Conservation (phyloP, 2,329 filamentous ascomycete species). For the Dothidotthia symphoricarpi region DNA sequence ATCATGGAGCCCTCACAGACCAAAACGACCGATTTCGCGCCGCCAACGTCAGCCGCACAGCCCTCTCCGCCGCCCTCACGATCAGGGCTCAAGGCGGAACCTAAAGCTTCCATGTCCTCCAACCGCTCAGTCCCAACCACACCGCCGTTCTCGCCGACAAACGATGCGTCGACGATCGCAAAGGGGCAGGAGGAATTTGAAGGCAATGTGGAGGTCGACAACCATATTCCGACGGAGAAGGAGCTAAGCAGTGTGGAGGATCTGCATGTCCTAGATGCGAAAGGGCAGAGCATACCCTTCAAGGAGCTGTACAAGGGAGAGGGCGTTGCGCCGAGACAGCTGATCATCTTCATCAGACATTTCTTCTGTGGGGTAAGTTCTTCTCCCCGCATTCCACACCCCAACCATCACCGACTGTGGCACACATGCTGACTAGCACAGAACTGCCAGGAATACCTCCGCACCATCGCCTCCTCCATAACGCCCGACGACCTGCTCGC, state of each 20-base stretch:
- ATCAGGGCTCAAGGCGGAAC: conserved; percentile 13
- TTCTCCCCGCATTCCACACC: background rate
- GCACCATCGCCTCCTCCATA: conserved; percentile 59
- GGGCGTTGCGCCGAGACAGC: conserved; percentile 49
- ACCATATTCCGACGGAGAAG: conserved; percentile 35
- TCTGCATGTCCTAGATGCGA: conserved; percentile 37
- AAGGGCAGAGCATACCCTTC: conserved; percentile 39
- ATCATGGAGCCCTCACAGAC: conserved; percentile 19
- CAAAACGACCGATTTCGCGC: conserved; percentile 11
- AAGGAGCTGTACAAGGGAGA: conserved; percentile 38
- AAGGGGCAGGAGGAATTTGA: conserved; percentile 36
- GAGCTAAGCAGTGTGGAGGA: conserved; percentile 33
- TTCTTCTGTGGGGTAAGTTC: conserved; percentile 74
- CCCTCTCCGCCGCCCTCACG: conserved; percentile 30
- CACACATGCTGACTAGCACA: conserved; percentile 34
- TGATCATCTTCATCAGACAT: conserved; percentile 73
- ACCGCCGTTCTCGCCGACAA: conserved; percentile 35
- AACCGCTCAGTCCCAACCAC: conserved; percentile 15
- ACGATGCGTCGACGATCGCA: conserved; percentile 31
- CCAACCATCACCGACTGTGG: background rate
- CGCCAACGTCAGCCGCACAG: conserved; percentile 14
- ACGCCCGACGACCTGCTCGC: conserved; percentile 44
- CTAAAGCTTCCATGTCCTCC: conserved; percentile 19
- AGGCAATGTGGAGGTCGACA: conserved; percentile 39
- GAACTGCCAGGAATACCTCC: conserved; percentile 76